These are phyloP conservation scores for Tardiomyces digboiensis DNA, from an alignment of 1,139 yeast genomes.

Conservation along the genomic window DNA sequence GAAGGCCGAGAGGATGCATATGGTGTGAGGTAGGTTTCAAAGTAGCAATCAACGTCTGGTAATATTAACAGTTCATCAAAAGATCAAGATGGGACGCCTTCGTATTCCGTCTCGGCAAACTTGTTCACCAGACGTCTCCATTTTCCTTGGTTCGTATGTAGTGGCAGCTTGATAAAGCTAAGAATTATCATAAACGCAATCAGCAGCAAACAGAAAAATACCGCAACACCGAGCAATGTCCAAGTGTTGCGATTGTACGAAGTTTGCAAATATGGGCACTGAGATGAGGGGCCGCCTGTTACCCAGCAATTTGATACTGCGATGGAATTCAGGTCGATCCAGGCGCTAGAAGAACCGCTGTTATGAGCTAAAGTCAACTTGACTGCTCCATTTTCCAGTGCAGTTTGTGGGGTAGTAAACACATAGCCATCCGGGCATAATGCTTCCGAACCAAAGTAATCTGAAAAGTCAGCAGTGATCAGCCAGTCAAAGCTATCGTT, in stretches of 20 bases:
- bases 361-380: slow-evolving; percentile 20
- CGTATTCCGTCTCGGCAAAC: slow-evolving; percentile 41
- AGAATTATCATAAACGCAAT: slow-evolving; percentile 30
- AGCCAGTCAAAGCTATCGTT: slow-evolving; percentile 39
- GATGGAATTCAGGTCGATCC: slow-evolving; percentile 83
- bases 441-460: slow-evolving; percentile 45
- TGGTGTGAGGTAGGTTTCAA: background rate
- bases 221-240: slow-evolving; percentile 56
- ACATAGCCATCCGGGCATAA: slow-evolving; percentile 42
- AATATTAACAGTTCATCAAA: background rate
- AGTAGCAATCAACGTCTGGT: background rate
- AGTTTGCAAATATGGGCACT: slow-evolving; percentile 65
- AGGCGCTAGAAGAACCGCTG: slow-evolving; percentile 37
- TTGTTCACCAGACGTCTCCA: slow-evolving; percentile 43
- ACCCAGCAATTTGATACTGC: slow-evolving; percentile 77
- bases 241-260: slow-evolving; percentile 49
- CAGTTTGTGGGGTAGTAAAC: slow-evolving; percentile 51
- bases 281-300: slow-evolving; percentile 67
- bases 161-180: slow-evolving; percentile 37
- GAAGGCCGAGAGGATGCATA: background rate
- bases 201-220: slow-evolving; percentile 46
- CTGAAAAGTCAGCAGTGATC: slow-evolving; percentile 26
- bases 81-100: slow-evolving; percentile 48
- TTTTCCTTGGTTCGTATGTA: slow-evolving; percentile 44
- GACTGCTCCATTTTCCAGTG: slow-evolving; percentile 33